Evolutionary conservation across 1,139 yeast species (phyloP).

Genomic region (Candida mesenterica): DNA sequence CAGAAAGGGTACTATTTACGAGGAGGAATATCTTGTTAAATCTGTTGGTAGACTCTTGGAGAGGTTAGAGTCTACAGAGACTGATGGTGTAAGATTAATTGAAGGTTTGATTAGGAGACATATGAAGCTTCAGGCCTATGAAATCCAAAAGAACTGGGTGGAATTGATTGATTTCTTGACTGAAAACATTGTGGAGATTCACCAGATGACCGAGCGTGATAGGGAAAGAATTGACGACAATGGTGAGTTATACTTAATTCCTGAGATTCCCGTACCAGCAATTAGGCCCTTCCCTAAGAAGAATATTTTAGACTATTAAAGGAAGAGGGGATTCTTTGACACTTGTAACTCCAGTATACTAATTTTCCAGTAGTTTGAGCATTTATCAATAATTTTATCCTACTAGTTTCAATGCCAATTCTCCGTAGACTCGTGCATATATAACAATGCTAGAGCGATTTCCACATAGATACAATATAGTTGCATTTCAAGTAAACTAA

Average conservation of each 20-base stretch:
- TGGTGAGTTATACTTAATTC: slow-evolving; percentile 75
- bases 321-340: background rate
- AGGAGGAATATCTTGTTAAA: slow-evolving; percentile 88
- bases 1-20: slow-evolving; percentile 94
- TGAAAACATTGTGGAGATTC: slow-evolving; percentile 69
- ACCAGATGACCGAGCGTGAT: slow-evolving; percentile 75
- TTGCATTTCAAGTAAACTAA: too few species aligned
- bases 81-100: slow-evolving; percentile 71
- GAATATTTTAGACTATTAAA: slow-evolving; percentile 51
- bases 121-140: slow-evolving; percentile 78
- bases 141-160: slow-evolving; percentile 67
- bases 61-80: slow-evolving; percentile 69
- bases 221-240: slow-evolving; percentile 87
- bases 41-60: slow-evolving; percentile 88
- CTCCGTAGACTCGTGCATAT: too few species aligned
- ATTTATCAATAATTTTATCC: background rate
- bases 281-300: slow-evolving; percentile 59
- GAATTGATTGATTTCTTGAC: slow-evolving; percentile 56
- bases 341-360: slow-evolving; percentile 17
- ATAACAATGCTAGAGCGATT: too few species aligned
- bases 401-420: too few species aligned
- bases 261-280: slow-evolving; percentile 67
- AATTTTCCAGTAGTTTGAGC: too few species aligned
- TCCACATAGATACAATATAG: too few species aligned
- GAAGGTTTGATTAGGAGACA: slow-evolving; percentile 74